Evolutionary conservation across 1,284 basidiomycete genomes (phyloP), one percentile per base, ranked within the genome.

Genomic region (Boletus hoseneyae): DNA sequence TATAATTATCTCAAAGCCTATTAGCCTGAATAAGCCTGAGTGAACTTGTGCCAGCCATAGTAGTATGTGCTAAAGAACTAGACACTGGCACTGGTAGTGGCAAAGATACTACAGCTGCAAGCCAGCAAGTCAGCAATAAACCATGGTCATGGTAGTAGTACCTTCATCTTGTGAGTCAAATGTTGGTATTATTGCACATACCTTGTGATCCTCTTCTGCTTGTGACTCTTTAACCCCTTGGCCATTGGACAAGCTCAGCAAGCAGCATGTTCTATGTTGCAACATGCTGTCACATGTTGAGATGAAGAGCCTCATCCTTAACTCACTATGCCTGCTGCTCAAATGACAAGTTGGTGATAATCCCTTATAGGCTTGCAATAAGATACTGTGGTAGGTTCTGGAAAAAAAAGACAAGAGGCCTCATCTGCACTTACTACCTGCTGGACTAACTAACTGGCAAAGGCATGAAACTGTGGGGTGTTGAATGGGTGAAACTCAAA

Each of bases 401-500:
- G 10, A 62, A 49, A 15, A 56, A 21, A 56, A 16, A 16, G 51
- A 8, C 33, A 42, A 4, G 57, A 59, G 6, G 44, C 45, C 11
- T 54, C 27, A 29, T 62, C 56, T 3, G 58, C 61, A n/a, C 44
- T 42, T 0, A 4, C 23, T 27, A 66, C 41, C n/a, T 51, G 47
- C 4, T 25, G 18, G 2, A 37, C 40, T n/a, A 56, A 54, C 19
- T 42, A 35, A 2, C 6, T n/a, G 1, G 64, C 54, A 54, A 65
- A 68, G 0, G 44, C 19, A 9, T 23, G 18, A 27, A 68, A 66
- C 9, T 44, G 41, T 2, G 29, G 33, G 0, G 53, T 59, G 34
- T 53, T 58, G 40, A 67, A 62, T 9, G 58, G 59, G 6, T 37
- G 25, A 23, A 52, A 57, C 15, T 55, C 45, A 23, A 59, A 65